Base-by-base conservation (phyloP, 192 early-diverging fungal species). In the Coemansia sp. region DNA sequence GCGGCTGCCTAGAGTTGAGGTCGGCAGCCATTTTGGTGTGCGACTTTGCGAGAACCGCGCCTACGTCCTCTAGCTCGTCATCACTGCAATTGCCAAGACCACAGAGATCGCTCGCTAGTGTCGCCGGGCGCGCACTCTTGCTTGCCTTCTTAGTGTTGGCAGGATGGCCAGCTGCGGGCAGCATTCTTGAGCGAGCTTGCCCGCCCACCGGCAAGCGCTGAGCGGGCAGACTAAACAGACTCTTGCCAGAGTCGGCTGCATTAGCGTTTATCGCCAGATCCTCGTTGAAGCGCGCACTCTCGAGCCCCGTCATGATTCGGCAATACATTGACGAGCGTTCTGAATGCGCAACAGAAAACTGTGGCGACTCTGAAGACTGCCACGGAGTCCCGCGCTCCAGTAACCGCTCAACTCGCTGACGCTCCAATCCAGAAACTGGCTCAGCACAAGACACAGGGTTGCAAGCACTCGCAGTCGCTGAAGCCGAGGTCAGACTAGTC, bases 341-440 rank as follows among this genome's bases (percentile, higher is more conserved):
- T 5, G 65, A 65, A 15, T 64, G 72, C 22, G 46, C 31, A 14
- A 76, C 45, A 26, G n/a, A 31, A 17, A 42, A 49, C 5, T 39
- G 51, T 6, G 62, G 72, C 25, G 72, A 61, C 18, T 45, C 58
- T 0, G 57, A 47, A 11, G 72, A 56, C 42, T 76, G 72, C 65
- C 72, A 76, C 7, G 65, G 58, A 31, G 61, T 27, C 10, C 72
- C 72, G 2, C 55, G 57, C 14, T 39, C 42, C 19, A 76, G 71
- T 33, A 75, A 26, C 3, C 42, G 52, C n/a, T 34, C 29, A 5
- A 76, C 58, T 19, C 40, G 53, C 23, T 13, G 23, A 0, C 26
- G n/a, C 26, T 36, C 56, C 1, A n/a, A 6, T 11, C 13, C 15
- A 18, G 15, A 41, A 6, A 51, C 51, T n/a, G n/a, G n/a, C n/a